Percentiles rank a stretch among this genome's conserved stretches.
phyloP scores from a whole-genome alignment of 202 grass and related monocot genomes.

The Hordeum pubiflorum region DNA sequence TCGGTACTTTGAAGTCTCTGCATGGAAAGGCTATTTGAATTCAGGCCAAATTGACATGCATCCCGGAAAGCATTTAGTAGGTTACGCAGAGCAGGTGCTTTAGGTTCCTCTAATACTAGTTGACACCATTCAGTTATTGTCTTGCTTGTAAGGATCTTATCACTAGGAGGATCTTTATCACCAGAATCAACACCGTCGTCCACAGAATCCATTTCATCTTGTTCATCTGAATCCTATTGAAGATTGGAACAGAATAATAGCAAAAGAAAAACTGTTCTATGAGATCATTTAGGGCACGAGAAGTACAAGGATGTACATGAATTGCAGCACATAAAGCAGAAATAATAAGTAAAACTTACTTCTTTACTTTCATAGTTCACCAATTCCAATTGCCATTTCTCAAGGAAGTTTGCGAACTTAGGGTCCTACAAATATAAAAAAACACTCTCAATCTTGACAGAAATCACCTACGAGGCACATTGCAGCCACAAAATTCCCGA shows the following conservation, averaged over 20 bases:
- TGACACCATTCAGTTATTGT: slow-evolving; percentile 89
- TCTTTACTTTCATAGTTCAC: slow-evolving; percentile 38
- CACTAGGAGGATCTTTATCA: slow-evolving; percentile 26
- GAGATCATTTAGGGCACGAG: background rate
- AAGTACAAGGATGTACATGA: slow-evolving; percentile 5
- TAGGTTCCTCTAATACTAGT: slow-evolving; percentile 73
- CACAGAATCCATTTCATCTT: slow-evolving; percentile 42
- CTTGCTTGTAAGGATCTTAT: slow-evolving; percentile 61
- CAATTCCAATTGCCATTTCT: slow-evolving; percentile 42
- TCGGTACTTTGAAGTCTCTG: slow-evolving; percentile 49
- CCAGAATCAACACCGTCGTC: slow-evolving; percentile 14
- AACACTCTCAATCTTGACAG: slow-evolving; percentile 22
- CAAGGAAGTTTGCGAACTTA: slow-evolving; percentile 64
- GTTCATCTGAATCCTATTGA: slow-evolving; percentile 56
- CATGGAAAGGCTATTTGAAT: slow-evolving; percentile 30
- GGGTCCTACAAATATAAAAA: slow-evolving; percentile 53
- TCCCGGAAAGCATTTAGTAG: slow-evolving; percentile 70
- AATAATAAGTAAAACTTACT: slow-evolving; percentile 38
- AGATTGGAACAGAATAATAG: slow-evolving; percentile 18
- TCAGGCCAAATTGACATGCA: slow-evolving; percentile 65
- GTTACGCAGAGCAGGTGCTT: slow-evolving; percentile 39
- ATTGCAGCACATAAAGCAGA: slow-evolving; percentile 3
- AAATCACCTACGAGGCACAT: background rate
- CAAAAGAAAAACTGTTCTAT: background rate
- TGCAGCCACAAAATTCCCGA: background rate